Evolutionary conservation across 345 rosid genomes (phyloP).

Genomic region (Hypericum perforatum): DNA sequence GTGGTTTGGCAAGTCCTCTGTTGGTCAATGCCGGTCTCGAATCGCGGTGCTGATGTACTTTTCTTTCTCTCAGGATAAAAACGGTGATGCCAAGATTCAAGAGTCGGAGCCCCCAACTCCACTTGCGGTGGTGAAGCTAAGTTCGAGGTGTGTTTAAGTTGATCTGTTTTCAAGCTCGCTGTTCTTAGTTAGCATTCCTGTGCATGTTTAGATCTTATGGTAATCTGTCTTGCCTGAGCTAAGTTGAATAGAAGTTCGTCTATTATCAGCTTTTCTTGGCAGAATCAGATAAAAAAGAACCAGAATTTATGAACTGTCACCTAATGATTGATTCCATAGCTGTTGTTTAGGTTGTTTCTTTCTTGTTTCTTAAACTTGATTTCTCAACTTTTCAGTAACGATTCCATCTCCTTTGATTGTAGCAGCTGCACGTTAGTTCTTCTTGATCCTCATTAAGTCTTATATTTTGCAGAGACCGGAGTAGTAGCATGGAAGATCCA

Average conservation of each 20-base stretch:
- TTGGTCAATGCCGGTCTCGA: no score
- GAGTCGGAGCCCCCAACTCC: slow-evolving; percentile 98
- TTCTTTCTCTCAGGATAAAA: slow-evolving; percentile 58
- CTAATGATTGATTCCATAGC: no score
- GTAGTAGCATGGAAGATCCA: slow-evolving; percentile 96
- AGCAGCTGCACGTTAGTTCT: slow-evolving; percentile 6
- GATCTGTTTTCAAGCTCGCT: background rate
- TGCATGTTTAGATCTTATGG: background rate
- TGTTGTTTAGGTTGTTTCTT: no score
- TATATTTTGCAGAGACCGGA: slow-evolving; percentile 64
- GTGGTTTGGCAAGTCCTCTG: no score
- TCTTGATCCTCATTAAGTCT: slow-evolving; percentile 15
- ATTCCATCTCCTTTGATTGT: no score
- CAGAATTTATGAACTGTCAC: no score
- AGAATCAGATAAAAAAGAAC: no score
- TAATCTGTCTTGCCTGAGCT: background rate
- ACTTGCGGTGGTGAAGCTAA: slow-evolving; percentile 69
- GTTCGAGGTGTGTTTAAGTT: slow-evolving; percentile 47
- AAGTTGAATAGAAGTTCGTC: no score
- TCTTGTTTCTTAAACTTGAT: background rate
- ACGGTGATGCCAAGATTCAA: slow-evolving; percentile 67
- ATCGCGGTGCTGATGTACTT: slow-evolving; percentile 1
- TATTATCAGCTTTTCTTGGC: no score
- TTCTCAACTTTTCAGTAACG: no score
- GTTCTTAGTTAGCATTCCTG: background rate